Evolutionary conservation across 2,329 filamentous ascomycete species (phyloP).

Genomic region (Xylariaceae sp.): DNA sequence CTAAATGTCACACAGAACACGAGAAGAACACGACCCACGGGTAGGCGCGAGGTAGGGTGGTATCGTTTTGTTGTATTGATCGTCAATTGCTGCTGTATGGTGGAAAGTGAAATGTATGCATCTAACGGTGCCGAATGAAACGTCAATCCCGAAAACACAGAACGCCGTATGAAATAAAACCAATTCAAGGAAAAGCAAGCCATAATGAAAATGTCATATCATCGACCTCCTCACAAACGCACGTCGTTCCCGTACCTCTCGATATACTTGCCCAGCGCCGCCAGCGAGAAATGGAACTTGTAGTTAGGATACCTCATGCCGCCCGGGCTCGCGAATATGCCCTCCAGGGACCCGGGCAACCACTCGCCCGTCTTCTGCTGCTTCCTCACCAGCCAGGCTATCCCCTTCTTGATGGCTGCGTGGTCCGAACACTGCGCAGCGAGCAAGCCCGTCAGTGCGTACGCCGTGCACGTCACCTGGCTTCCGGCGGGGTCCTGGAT

Average conservation of each 20-base stretch:
- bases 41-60: too few species aligned
- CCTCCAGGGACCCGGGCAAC: slow-evolving; percentile 5
- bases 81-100: too few species aligned
- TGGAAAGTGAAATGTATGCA: too few species aligned
- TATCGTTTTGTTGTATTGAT: too few species aligned
- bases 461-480: slow-evolving; percentile 5
- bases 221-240: too few species aligned
- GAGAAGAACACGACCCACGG: too few species aligned
- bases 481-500: slow-evolving; percentile 5
- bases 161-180: too few species aligned
- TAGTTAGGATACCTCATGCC: slow-evolving; percentile 8
- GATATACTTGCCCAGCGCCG: slow-evolving; percentile 1
- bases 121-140: too few species aligned
- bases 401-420: slow-evolving; percentile 1
- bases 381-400: neutral
- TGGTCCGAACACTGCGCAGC: slow-evolving; percentile 3
- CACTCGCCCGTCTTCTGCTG: slow-evolving; percentile 6
- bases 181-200: too few species aligned
- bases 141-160: too few species aligned
- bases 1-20: too few species aligned
- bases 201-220: too few species aligned
- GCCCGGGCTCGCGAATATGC: slow-evolving; percentile 3
- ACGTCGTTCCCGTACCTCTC: neutral
- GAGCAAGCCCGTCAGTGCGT: slow-evolving; percentile 3
- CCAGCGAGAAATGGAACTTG: slow-evolving; percentile 10